Evolutionary conservation across 2,329 filamentous ascomycete species (phyloP).

Genomic region (Akanthomyces muscarius): DNA sequence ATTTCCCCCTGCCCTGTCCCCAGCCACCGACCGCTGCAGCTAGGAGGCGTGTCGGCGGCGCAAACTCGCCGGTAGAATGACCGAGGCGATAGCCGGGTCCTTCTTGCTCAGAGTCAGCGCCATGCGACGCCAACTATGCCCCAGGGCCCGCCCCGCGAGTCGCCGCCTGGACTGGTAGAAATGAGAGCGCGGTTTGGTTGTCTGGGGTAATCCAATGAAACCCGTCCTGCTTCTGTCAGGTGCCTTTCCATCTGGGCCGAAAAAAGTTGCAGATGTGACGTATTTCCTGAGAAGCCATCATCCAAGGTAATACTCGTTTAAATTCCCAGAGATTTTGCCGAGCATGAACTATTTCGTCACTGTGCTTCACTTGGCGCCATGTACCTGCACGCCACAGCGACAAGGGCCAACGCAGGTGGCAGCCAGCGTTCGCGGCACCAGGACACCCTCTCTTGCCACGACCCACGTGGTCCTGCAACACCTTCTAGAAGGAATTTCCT

Average conservation of each 20-base stretch:
- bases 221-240: not conserved
- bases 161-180: not conserved
- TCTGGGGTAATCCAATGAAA: not conserved
- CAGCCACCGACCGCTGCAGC: not conserved
- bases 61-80: constrained; percentile 3
- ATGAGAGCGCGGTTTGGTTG: not conserved
- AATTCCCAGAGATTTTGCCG: no score
- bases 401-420: no score
- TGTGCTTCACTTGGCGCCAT: not conserved
- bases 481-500: constrained; percentile 13
- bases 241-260: no score
- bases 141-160: no score
- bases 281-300: no score
- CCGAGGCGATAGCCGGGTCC: constrained; percentile 1
- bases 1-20: not conserved
- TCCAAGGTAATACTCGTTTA: no score
- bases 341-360: not conserved
- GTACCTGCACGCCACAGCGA: not conserved
- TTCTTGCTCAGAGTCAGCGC: not conserved
- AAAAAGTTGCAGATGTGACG: no score
- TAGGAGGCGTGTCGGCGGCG: not conserved
- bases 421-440: no score
- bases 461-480: constrained; percentile 3
- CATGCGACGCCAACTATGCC: not conserved
- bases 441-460: not conserved